Percentiles rank a stretch among this genome's conserved stretches.
phyloP scores from a whole-genome alignment of 1,139 yeast species.

The Meyerozyma guilliermondii region DNA sequence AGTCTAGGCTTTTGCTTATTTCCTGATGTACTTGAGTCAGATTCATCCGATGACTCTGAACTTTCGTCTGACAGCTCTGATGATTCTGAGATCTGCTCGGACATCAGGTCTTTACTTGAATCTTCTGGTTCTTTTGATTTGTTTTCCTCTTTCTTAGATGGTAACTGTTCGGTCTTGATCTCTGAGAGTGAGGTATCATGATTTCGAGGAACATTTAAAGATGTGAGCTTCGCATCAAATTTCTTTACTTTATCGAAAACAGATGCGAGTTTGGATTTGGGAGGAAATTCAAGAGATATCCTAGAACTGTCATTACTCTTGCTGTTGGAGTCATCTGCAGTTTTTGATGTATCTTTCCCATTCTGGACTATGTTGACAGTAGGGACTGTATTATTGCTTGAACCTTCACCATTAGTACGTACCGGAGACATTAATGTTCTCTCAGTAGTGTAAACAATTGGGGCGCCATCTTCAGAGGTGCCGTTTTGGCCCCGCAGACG shows the following conservation, averaged over 20 bases:
- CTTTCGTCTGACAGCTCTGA: background rate
- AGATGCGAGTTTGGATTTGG: constrained; percentile 13
- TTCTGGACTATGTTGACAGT: constrained; percentile 4
- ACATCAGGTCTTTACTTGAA: background rate
- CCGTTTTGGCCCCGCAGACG: constrained; percentile 8
- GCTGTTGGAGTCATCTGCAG: background rate
- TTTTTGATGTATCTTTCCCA: constrained; percentile 2
- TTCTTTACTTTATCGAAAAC: constrained; percentile 15
- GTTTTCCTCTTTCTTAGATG: background rate
- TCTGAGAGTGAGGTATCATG: background rate
- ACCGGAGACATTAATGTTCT: constrained; percentile 6
- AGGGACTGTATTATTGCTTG: constrained; percentile 4
- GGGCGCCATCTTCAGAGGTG: constrained; percentile 5
- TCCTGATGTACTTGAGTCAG: background rate
- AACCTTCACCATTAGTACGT: background rate
- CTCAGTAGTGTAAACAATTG: constrained; percentile 8
- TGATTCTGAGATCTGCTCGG: background rate
- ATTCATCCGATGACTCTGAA: background rate
- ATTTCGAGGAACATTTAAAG: constrained; percentile 1
- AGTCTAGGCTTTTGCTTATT: background rate
- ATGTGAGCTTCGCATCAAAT: constrained; percentile 13
- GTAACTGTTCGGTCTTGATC: background rate
- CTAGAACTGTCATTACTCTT: constrained; percentile 1
- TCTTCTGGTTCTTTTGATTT: background rate
- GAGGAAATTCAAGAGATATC: constrained; percentile 6